phyloP scores from a whole-genome alignment of 2,329 filamentous ascomycete genomes.

The Periconia digitata region DNA sequence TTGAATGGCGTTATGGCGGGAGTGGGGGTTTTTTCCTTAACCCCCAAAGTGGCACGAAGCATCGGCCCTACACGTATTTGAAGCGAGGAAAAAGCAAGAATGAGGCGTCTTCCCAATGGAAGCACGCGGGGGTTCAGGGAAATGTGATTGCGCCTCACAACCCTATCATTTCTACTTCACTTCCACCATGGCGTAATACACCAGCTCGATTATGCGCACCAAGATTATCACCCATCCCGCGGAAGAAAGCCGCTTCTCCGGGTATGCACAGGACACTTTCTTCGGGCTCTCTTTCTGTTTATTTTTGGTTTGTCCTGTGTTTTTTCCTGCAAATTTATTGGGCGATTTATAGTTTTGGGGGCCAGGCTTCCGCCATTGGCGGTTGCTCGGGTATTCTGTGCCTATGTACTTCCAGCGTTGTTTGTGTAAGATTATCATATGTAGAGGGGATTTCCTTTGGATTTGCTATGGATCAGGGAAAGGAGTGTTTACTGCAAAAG shows the following conservation, averaged over 20 bases:
- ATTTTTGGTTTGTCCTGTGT: no score
- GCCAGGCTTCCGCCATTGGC: neutral
- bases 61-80: no score
- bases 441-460: neutral
- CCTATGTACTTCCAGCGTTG: neutral
- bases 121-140: neutral
- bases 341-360: no score
- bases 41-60: neutral
- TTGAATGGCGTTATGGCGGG: neutral
- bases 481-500: neutral
- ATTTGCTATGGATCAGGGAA: neutral
- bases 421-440: neutral
- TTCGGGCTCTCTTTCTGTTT: no score
- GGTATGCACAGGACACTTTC: no score
- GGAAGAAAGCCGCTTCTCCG: no score
- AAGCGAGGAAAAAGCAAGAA: neutral
- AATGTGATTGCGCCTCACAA: neutral
- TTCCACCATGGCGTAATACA: no score
- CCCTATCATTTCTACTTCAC: neutral
- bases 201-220: no score
- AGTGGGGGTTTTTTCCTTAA: neutral
- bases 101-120: neutral
- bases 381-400: neutral
- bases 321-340: no score
- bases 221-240: no score